Base-by-base conservation (phyloP, 345 rosid species). In the Sonneratia alba region DNA sequence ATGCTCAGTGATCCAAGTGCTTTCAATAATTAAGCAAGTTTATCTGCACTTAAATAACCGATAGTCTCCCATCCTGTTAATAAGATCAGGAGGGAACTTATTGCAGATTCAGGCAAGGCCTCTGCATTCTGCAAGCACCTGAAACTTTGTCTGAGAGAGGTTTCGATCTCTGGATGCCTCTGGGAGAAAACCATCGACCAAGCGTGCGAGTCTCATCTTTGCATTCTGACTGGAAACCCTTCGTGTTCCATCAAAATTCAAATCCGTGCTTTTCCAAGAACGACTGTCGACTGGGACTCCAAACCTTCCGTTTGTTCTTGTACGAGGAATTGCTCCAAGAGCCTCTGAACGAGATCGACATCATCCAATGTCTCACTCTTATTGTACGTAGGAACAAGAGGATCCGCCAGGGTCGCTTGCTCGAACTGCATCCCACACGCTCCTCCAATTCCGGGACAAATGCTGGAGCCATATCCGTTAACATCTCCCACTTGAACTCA, bases 341-440 rank as follows among this genome's bases (percentile, higher is more conserved):
- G 83, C 75, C 99, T 87, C 82, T 95, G 99, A 70, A 89, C 87
- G 57, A 95, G 97, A 81, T 92, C 99, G 22, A 95, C 97, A 74
- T 95, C 97, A 10, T 87, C 90, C 81, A 82, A 51, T 9, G 97
- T 92, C 68, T 86, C 97, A 3, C 78, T 83, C 77, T 87, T 95
- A 51, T 51, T 86, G 36, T 81, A 89, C 59, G 84, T 76, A 27
- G 97, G 97, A 61, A 95, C 85, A 42, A 95, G 78, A 72, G 92
- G 96, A 82, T 95, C 99, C 2, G 89, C 87, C 53, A 92, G 69
- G 6, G 93, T 87, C 6, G 97, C 97, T 75, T 95, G 99, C 63
- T 95, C 99, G 37, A 95, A 89, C 71, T 89, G 99, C 99, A 95
- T 92, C 99, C 99, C 0, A 92, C 97, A 0, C 97, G 87, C 75